Evolutionary conservation across 192 early-diverging fungal species (phyloP).

Genomic region (Mortierella hygrophila): DNA sequence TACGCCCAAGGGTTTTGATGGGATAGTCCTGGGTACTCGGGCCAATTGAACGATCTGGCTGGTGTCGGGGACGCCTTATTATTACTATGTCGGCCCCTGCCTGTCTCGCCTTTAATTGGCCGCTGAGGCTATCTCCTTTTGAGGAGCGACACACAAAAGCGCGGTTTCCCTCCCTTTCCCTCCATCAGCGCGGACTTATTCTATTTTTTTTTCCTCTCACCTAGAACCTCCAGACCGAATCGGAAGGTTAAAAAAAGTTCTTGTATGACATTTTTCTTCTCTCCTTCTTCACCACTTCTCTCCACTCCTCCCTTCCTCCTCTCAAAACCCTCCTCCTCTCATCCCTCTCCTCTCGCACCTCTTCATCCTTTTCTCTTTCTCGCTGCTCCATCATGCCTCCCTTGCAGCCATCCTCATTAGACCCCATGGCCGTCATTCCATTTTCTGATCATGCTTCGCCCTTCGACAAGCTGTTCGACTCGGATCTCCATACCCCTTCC

Average conservation of each 20-base stretch:
- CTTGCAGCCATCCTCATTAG: constrained; percentile 36
- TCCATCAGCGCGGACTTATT: neutral
- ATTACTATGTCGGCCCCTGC: neutral
- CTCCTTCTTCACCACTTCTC: neutral
- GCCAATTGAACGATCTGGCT: neutral
- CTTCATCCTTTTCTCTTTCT: neutral
- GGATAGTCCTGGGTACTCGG: neutral
- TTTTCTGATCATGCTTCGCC: constrained; percentile 36
- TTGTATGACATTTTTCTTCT: neutral
- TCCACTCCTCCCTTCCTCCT: neutral
- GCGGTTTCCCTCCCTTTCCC: neutral
- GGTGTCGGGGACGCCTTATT: neutral
- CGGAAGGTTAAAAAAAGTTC: neutral
- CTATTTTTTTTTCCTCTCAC: neutral
- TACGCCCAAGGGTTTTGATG: neutral
- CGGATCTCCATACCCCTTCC: constrained; percentile 1
- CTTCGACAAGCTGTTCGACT: constrained; percentile 29
- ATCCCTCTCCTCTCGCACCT: neutral
- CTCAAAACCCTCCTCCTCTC: neutral
- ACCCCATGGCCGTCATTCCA: constrained; percentile 26
- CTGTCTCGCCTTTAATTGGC: neutral
- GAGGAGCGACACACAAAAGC: neutral
- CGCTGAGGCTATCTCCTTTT: neutral
- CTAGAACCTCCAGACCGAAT: neutral
- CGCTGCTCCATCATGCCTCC: constrained; percentile 34